Evolutionary conservation across 441 rosid species (phyloP), one percentile per base, ranked within the genome.

Genomic region (Pelargonium fulgidum): DNA sequence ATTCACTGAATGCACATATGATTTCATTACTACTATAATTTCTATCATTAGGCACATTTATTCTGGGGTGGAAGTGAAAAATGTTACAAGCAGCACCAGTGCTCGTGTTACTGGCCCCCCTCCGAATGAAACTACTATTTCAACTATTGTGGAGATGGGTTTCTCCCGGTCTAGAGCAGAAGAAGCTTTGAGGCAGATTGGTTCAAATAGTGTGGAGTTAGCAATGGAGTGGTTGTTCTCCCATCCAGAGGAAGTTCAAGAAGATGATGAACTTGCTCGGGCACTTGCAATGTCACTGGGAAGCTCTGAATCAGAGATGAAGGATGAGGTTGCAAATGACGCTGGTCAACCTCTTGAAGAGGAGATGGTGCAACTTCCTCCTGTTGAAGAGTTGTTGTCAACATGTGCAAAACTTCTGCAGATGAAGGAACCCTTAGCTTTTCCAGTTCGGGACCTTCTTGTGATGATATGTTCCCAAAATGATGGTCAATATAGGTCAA

Each of bases 201-300:
- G 93, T 72, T 89, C 96, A 54, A 89, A 89, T 72, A 92, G 97
- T 77, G 98, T 94, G 76, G 99, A 94, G 82, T 77, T 92, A 84
- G 99, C 99, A 68, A 94, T 87, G 96, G 99, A 94, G 81, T 94
- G 99, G 99, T 82, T 94, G 74, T 92, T 87, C 80, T 85, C 99
- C 71, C 98, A 92, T 81, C 90, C 89, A 3, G 99, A 92, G 81
- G 99, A 94, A 82, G 56, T 77, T 74, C 94, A 76, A 77, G 99
- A 94, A 82, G 99, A 94, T 73, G 99, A 94, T 84, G 98, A 94
- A 79, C 94, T 94, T 84, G 96, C 98, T 58, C 99, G 97, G 39
- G 99, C 99, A 69, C 97, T 94, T 81, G 98, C 99, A 61, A 90
- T 94, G 88, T 94, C 99, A 44, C 80, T 92, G 71, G 99, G 99